phyloP scores from a whole-genome alignment of 139 green algal genomes.

The Limnomonas spitsbergensis region DNA sequence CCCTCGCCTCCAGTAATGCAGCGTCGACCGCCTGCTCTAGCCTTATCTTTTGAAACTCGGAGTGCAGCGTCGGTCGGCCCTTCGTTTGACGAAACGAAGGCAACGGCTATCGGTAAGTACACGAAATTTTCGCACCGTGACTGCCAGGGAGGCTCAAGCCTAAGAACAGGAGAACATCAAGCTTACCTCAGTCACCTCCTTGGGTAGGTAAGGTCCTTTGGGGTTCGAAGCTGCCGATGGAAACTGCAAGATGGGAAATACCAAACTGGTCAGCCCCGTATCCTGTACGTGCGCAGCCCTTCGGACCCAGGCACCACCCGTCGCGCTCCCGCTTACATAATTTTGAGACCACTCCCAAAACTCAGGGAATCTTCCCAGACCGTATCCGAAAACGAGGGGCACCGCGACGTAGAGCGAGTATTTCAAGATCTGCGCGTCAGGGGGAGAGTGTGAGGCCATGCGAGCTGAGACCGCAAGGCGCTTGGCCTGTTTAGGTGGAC shows the following conservation, averaged over 20 bases:
- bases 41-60: conserved; percentile 32
- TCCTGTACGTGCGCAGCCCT: conserved; percentile 1
- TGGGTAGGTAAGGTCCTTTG: conserved; percentile 47
- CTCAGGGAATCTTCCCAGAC: conserved; percentile 52
- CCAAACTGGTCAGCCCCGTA: not conserved
- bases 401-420: conserved; percentile 69
- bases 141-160: too few species aligned
- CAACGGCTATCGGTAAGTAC: too few species aligned
- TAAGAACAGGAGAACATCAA: too few species aligned
- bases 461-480: not conserved
- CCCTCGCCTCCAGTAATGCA: conserved; percentile 23
- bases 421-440: conserved; percentile 70
- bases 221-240: conserved; percentile 37
- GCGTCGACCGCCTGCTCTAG: conserved; percentile 47
- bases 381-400: conserved; percentile 62
- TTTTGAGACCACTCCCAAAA: conserved; percentile 58
- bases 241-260: conserved; percentile 23
- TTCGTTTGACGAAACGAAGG: too few species aligned
- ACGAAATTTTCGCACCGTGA: too few species aligned
- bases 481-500: not conserved
- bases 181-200: conserved; percentile 39
- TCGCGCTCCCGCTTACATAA: too few species aligned
- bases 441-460: not conserved
- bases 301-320: too few species aligned
- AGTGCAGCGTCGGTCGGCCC: conserved; percentile 44